These are phyloP conservation scores for Voacanga thouarsii DNA, from an alignment of 257 asterid species.

Conservation along the genomic window DNA sequence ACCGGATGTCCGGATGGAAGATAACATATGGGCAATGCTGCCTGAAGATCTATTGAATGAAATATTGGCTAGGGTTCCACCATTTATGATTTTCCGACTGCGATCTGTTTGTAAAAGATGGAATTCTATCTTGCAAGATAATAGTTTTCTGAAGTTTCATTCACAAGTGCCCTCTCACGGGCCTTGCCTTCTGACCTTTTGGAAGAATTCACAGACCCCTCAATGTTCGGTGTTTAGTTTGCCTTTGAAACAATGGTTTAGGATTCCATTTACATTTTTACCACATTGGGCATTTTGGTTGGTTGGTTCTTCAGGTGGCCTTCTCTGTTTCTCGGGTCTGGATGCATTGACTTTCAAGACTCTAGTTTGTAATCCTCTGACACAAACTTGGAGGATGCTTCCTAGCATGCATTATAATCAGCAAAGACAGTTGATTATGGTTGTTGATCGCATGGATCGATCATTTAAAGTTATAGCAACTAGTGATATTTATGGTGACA, in stretches of 20 bases:
- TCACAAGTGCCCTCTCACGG: conserved; percentile 96
- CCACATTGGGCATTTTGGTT: conserved; percentile 96
- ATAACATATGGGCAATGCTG: conserved; percentile 90
- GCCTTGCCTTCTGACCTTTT: conserved; percentile 91
- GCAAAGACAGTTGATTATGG: conserved; percentile 92
- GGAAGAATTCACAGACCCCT: conserved; percentile 82
- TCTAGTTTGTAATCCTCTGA: conserved; percentile 81
- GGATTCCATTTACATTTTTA: conserved; percentile 81
- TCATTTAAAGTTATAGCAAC: conserved; percentile 90
- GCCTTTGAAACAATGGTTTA: conserved; percentile 95
- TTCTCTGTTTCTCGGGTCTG: conserved; percentile 85
- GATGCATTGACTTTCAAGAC: conserved; percentile 78
- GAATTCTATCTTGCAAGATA: conserved; percentile 87
- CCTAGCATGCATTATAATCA: conserved; percentile 92
- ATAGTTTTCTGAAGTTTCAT: conserved; percentile 83
- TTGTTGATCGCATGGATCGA: conserved; percentile 67
- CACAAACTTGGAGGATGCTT: conserved; percentile 83
- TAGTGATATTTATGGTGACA: conserved; percentile 83
- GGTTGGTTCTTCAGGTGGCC: conserved; percentile 99
- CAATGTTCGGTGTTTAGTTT: conserved; percentile 93
- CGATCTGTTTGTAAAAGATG: conserved; percentile 96
- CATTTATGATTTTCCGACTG: conserved; percentile 86
- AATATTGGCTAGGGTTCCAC: conserved; percentile 92
- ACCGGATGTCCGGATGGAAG: conserved; percentile 94
- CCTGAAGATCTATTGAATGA: conserved; percentile 92